These are phyloP conservation scores for Jacaranda mimosifolia DNA, from an alignment of 257 asterid genomes.

Conservation along the genomic window DNA sequence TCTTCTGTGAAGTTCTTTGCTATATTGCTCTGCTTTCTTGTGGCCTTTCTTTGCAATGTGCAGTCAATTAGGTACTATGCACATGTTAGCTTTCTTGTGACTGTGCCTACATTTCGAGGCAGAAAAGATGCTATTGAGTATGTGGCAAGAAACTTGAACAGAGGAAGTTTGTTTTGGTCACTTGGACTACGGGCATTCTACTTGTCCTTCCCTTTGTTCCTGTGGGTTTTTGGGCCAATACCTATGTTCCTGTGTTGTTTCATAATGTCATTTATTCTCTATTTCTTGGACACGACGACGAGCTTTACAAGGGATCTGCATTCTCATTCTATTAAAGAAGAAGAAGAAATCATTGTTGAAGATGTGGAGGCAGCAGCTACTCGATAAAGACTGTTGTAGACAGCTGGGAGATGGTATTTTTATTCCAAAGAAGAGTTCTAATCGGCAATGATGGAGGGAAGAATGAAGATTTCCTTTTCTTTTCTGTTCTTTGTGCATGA, in stretches of 20 bases:
- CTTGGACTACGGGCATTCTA: constrained; percentile 80
- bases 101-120: constrained; percentile 61
- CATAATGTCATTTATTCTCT: constrained; percentile 57
- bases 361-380: constrained; percentile 52
- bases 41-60: constrained; percentile 80
- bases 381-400: constrained; percentile 15
- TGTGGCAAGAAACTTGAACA: constrained; percentile 65
- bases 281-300: constrained; percentile 80
- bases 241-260: constrained; percentile 78
- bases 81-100: constrained; percentile 80
- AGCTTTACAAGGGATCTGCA: constrained; percentile 65
- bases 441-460: not conserved
- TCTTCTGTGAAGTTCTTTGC: constrained; percentile 71
- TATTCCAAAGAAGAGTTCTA: not conserved
- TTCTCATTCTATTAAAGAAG: constrained; percentile 46
- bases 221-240: constrained; percentile 84
- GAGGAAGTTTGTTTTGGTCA: constrained; percentile 86
- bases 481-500: no score
- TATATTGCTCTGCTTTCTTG: constrained; percentile 78
- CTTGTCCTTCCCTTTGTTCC: constrained; percentile 81
- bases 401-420: not conserved
- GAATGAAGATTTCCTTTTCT: no score
- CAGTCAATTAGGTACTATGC: constrained; percentile 83
- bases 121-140: constrained; percentile 66
- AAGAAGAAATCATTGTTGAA: constrained; percentile 9